phyloP scores from a whole-genome alignment of 225 moss, liverwort and hornwort species.

The Sphagnum contortum region DNA sequence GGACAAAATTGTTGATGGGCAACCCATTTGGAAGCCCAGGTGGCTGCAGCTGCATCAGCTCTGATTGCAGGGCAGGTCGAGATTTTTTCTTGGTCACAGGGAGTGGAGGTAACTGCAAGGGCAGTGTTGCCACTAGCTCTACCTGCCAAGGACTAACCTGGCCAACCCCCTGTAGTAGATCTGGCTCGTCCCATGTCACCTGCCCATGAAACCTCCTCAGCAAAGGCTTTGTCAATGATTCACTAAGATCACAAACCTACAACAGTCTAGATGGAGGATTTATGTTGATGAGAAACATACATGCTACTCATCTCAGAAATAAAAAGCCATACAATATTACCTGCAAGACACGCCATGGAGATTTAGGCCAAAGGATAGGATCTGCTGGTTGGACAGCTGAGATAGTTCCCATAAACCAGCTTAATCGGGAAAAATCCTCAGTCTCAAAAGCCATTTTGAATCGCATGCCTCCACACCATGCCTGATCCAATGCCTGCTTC shows the following conservation, averaged over 20 bases:
- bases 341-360: conserved; percentile 99
- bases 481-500: conserved; percentile 71
- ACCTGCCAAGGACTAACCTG: conserved; percentile 99
- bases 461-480: conserved; percentile 90
- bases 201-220: conserved; percentile 12
- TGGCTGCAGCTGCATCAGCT: conserved; percentile 58
- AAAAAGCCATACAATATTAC: conserved; percentile 11
- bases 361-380: conserved; percentile 87
- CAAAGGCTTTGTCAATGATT: too few species aligned
- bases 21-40: conserved; percentile 66
- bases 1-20: background rate
- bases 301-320: too few species aligned
- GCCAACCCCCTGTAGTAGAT: conserved; percentile 89
- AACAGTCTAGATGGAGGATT: too few species aligned
- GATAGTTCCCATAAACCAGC: conserved; percentile 99
- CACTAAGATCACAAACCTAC: too few species aligned
- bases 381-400: conserved; percentile 86
- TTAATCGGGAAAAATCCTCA: conserved; percentile 92
- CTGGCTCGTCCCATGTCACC: conserved; percentile 99
- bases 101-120: conserved; percentile 97
- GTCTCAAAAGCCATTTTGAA: conserved; percentile 99
- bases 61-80: conserved; percentile 76
- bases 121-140: conserved; percentile 92
- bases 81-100: conserved; percentile 87
- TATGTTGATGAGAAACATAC: too few species aligned